These are phyloP conservation scores for Neopestalotiopsis sp. DNA, from an alignment of 2,329 filamentous ascomycete species.

Conservation along the genomic window DNA sequence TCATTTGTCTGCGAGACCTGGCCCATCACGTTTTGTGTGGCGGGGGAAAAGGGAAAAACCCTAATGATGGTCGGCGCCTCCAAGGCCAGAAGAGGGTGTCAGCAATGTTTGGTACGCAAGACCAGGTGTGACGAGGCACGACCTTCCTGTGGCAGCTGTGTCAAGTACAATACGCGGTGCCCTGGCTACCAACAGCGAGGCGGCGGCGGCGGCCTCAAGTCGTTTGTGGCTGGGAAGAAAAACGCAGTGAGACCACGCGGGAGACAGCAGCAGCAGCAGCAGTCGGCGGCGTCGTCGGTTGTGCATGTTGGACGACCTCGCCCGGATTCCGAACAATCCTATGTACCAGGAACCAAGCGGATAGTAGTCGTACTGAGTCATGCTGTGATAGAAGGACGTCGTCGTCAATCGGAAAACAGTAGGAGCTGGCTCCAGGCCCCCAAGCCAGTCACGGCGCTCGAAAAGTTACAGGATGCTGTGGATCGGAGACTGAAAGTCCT, in stretches of 20 bases:
- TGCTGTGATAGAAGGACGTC: not conserved
- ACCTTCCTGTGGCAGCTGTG: slow-evolving; percentile 17
- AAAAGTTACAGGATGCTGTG: slow-evolving; percentile 7
- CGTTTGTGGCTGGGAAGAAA: slow-evolving; percentile 21
- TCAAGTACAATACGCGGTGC: slow-evolving; percentile 18
- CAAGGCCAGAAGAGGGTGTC: slow-evolving; percentile 7
- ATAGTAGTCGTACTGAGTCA: not conserved
- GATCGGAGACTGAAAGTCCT: not conserved
- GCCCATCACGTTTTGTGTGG: not conserved
- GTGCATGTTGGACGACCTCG: slow-evolving; percentile 7
- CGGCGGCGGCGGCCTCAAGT: slow-evolving; percentile 10
- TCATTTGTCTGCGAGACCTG: not conserved
- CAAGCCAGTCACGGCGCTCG: slow-evolving; percentile 6
- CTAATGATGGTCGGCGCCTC: slow-evolving; percentile 14
- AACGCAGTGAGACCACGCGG: slow-evolving; percentile 19
- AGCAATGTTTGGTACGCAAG: slow-evolving; percentile 14
- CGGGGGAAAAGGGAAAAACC: not conserved
- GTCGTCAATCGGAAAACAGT: not conserved
- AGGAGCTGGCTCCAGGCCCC: not conserved
- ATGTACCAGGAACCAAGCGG: not conserved
- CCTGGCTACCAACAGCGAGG: slow-evolving; percentile 16
- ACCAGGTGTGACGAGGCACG: slow-evolving; percentile 20
- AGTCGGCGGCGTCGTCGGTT: not conserved
- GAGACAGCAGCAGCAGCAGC: slow-evolving; percentile 9
- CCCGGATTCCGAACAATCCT: not conserved